Conservation (phyloP, 2,329 filamentous ascomycete genomes). For the Bertia moriformis region DNA sequence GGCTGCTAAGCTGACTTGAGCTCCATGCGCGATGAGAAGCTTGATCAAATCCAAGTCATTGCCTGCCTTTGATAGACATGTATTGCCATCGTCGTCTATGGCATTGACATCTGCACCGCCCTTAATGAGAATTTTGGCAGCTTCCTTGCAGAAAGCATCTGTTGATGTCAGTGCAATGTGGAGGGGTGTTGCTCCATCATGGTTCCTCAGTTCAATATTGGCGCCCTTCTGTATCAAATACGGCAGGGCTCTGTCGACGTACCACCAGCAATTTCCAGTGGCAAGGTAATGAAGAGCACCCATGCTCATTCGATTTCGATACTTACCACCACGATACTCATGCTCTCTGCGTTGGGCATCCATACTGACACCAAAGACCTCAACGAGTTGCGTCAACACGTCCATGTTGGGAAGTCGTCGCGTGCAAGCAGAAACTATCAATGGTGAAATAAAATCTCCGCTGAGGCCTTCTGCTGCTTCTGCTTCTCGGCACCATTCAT, state of each 20-base stretch:
- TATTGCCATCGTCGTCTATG: not conserved
- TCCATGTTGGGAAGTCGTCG: slow-evolving; percentile 17
- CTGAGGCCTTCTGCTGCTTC: slow-evolving; percentile 1
- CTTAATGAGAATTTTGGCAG: slow-evolving; percentile 1
- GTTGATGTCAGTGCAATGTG: not conserved
- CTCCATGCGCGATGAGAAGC: not conserved
- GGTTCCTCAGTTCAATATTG: slow-evolving; percentile 3
- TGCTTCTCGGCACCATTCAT: slow-evolving; percentile 2
- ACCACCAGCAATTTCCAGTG: slow-evolving; percentile 2
- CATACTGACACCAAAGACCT: slow-evolving; percentile 15
- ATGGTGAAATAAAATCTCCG: slow-evolving; percentile 5
- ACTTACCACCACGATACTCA: not conserved
- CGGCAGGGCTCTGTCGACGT: slow-evolving; percentile 2
- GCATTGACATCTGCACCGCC: slow-evolving; percentile 1
- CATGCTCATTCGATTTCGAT: not conserved
- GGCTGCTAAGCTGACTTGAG: not conserved
- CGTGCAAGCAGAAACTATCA: slow-evolving; percentile 12
- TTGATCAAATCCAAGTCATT: not conserved
- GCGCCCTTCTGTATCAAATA: slow-evolving; percentile 4
- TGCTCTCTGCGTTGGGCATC: slow-evolving; percentile 7
- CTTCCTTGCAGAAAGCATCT: not conserved
- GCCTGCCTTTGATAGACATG: slow-evolving; percentile 1
- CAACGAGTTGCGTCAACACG: slow-evolving; percentile 16
- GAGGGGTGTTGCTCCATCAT: not conserved
- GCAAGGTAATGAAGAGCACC: slow-evolving; percentile 1